Percentiles rank a stretch among this genome's conserved stretches.
Evolutionary conservation across 2,329 filamentous ascomycete genomes (phyloP).

Genomic region (Botrytis sinoallii): DNA sequence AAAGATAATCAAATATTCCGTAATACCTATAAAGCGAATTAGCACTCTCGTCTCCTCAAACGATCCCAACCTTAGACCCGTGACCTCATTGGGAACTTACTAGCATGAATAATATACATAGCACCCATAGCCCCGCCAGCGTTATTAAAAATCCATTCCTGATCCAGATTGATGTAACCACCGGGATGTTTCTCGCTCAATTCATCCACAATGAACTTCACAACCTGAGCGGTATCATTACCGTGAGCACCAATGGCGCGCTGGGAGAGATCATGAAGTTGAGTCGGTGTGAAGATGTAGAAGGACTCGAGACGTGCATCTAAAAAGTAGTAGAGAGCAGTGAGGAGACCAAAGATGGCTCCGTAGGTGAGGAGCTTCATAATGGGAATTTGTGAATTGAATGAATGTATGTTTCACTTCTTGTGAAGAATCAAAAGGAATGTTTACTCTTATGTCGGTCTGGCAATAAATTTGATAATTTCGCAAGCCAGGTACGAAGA

Average conservation of each 20-base stretch:
- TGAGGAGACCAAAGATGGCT: constrained; percentile 52
- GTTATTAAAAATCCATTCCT: constrained; percentile 92
- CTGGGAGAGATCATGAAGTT: constrained; percentile 66
- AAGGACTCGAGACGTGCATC: constrained; percentile 54
- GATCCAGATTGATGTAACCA: constrained; percentile 62
- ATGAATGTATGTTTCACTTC: neutral
- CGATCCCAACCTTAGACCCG: constrained; percentile 6
- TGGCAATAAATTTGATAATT: constrained; percentile 10
- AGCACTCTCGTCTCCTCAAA: constrained; percentile 18
- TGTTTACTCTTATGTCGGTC: neutral
- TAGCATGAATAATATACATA: constrained; percentile 88
- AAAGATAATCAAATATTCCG: constrained; percentile 88
- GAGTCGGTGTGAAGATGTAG: constrained; percentile 70
- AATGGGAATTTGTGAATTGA: neutral
- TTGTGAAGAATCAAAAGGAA: neutral
- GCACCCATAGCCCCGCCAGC: constrained; percentile 87
- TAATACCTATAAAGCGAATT: constrained; percentile 54
- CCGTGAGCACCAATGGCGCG: constrained; percentile 66
- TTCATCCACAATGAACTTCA: constrained; percentile 67
- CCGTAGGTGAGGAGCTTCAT: constrained; percentile 43
- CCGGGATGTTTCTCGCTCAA: constrained; percentile 50
- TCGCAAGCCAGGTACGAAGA: neutral
- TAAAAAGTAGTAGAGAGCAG: constrained; percentile 52
- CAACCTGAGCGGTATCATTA: constrained; percentile 69
- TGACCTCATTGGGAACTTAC: constrained; percentile 46